Conservation (phyloP, 306 rosid genomes). For the Glycine latifolia region DNA sequence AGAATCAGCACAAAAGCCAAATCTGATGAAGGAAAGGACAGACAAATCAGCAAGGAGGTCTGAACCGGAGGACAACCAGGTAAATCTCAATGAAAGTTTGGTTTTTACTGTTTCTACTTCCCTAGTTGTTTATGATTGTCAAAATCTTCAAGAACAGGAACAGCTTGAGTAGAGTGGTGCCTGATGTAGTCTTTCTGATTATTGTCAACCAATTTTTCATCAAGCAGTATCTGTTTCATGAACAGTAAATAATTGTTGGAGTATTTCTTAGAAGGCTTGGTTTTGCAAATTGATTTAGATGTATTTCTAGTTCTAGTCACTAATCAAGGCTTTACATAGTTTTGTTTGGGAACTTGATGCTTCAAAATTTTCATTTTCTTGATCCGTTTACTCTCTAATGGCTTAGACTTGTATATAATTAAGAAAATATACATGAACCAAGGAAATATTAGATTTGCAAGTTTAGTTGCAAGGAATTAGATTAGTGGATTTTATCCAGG, state of each 20-base stretch:
- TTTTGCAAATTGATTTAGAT: constrained; percentile 34
- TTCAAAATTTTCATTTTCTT: constrained; percentile 28
- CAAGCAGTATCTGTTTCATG: neutral
- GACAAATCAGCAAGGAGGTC: constrained; percentile 54
- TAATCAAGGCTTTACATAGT: neutral
- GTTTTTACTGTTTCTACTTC: constrained; percentile 23
- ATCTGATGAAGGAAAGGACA: constrained; percentile 53
- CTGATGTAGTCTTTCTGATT: constrained; percentile 19
- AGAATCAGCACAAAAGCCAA: constrained; percentile 58
- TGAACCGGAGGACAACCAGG: constrained; percentile 67
- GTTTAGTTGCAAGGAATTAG: no score
- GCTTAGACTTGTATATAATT: neutral
- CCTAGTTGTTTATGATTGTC: constrained; percentile 20
- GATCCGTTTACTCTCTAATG: neutral
- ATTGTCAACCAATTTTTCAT: constrained; percentile 20
- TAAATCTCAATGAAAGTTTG: constrained; percentile 46
- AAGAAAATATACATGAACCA: constrained; percentile 34
- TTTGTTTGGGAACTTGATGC: neutral
- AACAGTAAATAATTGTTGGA: no score
- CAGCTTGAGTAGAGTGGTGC: constrained; percentile 19
- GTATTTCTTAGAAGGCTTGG: neutral
- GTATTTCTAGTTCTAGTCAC: neutral
- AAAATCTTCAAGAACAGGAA: neutral
- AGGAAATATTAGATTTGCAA: neutral
- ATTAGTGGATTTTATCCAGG: no score